Evolutionary conservation across 2,329 filamentous ascomycete genomes (phyloP).

Genomic region (Microdochium paspali): DNA sequence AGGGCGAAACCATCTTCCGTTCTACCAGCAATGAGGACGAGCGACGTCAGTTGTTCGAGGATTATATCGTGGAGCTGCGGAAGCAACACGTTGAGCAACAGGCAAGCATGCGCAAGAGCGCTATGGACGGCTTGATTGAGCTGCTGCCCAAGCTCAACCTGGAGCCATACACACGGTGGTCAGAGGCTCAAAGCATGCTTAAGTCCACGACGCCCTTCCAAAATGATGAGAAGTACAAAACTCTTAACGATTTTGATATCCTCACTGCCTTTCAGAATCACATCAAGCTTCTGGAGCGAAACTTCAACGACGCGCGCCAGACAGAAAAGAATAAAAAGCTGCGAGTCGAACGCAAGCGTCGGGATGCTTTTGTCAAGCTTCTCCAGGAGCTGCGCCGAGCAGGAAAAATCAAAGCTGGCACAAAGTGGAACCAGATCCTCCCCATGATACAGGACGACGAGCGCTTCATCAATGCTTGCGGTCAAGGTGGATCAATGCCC

Average conservation of each 20-base stretch:
- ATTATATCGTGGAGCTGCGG: slow-evolving; percentile 81
- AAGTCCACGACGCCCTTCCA: slow-evolving; percentile 69
- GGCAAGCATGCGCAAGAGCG: slow-evolving; percentile 61
- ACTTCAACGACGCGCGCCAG: slow-evolving; percentile 85
- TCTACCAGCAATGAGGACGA: slow-evolving; percentile 83
- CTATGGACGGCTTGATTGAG: slow-evolving; percentile 72
- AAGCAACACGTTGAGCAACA: slow-evolving; percentile 72
- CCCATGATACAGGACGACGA: slow-evolving; percentile 69
- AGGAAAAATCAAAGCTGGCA: slow-evolving; percentile 79
- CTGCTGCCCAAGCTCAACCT: slow-evolving; percentile 73
- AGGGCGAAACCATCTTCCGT: slow-evolving; percentile 91
- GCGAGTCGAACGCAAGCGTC: slow-evolving; percentile 74
- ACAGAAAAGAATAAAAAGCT: slow-evolving; percentile 74
- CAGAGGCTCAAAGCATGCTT: slow-evolving; percentile 76
- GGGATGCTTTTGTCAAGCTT: slow-evolving; percentile 70
- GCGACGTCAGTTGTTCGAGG: slow-evolving; percentile 82
- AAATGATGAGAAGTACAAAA: slow-evolving; percentile 74
- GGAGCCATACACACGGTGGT: slow-evolving; percentile 92
- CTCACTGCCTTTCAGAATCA: slow-evolving; percentile 90
- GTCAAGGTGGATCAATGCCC: slow-evolving; percentile 74
- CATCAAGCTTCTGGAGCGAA: slow-evolving; percentile 83
- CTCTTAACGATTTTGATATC: slow-evolving; percentile 80
- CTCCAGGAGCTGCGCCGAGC: slow-evolving; percentile 64
- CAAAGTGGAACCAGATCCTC: slow-evolving; percentile 80
- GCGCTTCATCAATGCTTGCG: slow-evolving; percentile 75